Evolutionary conservation across 208 protist genomes (phyloP), one percentile per base, ranked within the genome.

Genomic region (Leptomonas pyrrhocoris): DNA sequence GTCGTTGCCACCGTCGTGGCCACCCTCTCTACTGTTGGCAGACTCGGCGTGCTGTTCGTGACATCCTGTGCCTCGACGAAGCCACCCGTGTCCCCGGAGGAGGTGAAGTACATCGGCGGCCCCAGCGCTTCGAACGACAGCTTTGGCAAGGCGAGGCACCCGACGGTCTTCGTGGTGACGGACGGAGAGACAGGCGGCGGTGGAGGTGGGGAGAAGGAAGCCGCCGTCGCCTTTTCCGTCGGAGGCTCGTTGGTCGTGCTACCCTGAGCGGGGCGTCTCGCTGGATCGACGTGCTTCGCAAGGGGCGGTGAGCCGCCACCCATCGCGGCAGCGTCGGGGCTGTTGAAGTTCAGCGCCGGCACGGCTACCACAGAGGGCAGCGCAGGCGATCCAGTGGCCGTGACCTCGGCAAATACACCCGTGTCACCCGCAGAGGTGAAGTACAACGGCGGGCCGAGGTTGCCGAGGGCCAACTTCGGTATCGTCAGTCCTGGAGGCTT

Each of bases 71-170:
- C 58, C 51, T 83, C 78, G n/a, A 75, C 38, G 28, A 77, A 78
- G 46, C 62, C 74, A 46, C 79, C 79, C 1, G 81, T 90, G 68
- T 90, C 89, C 5, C 84, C 86, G n/a, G 55, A 84, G n/a, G 81
- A 87, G 15, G 79, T 78, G 72, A 81, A 92, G 77, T 92, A 92
- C 65, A 85, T 75, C 19, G 89, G 78, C 15, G 81, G 85, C 9
- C 68, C 69, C 21, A 90, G 21, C 15, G 68, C 28, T 0, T 57
- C 74, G 31, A 94, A 63, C 21, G 77, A 67, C 38, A 94, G 76
- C 58, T 73, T 79, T 13, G 88, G 84, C 38, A 94, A 49, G 21
- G 43, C 27, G 73, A 80, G 13, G 18, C 56, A 43, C 13, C 46
- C 40, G 38, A 50, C 63, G 38, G 67, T 73, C 25, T 49, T 70